Evolutionary conservation across 176 grass and related monocot species (phyloP).

Genomic region (Bromus sterilis): DNA sequence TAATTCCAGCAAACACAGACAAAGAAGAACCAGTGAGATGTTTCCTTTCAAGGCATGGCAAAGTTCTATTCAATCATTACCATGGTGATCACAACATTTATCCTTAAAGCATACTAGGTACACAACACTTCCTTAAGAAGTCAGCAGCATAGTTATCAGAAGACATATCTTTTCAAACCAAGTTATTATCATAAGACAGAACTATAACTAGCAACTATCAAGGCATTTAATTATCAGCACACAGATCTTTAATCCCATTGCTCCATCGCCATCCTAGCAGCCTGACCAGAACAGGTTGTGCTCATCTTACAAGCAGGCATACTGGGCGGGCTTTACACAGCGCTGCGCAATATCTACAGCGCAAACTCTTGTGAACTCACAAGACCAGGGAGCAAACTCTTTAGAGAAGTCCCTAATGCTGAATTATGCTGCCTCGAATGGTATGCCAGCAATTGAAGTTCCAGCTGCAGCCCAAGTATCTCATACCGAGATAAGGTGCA

Average conservation of each 20-base stretch:
- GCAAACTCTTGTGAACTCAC: background rate
- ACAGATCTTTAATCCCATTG: background rate
- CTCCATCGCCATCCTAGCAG: background rate
- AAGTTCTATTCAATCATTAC: background rate
- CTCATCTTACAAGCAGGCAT: background rate
- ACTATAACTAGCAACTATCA: background rate
- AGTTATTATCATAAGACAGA: background rate
- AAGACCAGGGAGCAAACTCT: background rate
- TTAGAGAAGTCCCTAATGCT: background rate
- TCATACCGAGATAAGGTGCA: background rate
- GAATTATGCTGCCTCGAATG: background rate
- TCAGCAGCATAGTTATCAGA: background rate
- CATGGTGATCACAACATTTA: background rate
- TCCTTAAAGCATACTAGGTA: background rate
- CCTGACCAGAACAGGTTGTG: background rate
- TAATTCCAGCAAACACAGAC: background rate
- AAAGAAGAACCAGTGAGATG: slow-evolving; percentile 14
- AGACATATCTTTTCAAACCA: background rate
- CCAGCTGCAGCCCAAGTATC: background rate
- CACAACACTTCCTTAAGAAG: background rate
- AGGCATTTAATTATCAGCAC: background rate
- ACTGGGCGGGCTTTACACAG: background rate
- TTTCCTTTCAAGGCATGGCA: background rate
- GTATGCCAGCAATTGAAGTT: background rate
- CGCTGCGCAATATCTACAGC: background rate